Conservation (phyloP, 495 filamentous ascomycete genomes). For the Penicillium alfredii region DNA sequence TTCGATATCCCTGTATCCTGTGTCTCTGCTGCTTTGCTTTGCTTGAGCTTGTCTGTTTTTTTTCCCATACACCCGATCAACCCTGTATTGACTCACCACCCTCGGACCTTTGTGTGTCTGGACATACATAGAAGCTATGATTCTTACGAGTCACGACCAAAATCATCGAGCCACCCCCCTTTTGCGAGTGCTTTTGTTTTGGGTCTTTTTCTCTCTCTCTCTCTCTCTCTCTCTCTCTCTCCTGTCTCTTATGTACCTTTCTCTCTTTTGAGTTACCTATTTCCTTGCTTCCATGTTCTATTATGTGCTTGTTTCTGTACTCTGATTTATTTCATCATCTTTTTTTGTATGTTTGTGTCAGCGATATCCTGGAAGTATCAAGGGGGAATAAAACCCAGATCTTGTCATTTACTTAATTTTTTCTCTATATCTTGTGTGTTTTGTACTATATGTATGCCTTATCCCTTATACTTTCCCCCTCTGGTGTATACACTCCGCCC, state of each 20-base stretch:
- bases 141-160: slow-evolving; percentile 25
- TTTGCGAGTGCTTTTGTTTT: background rate
- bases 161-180: slow-evolving; percentile 17
- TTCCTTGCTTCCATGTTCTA: background rate
- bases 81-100: slow-evolving; percentile 15
- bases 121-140: slow-evolving; percentile 28
- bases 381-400: no score
- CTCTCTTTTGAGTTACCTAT: background rate
- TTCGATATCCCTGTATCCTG: background rate
- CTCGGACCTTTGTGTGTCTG: slow-evolving; percentile 2
- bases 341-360: background rate
- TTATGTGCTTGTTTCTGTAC: background rate
- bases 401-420: no score
- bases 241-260: background rate
- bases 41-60: background rate
- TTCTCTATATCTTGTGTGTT: no score
- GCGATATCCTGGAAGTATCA: background rate
- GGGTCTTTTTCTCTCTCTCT: slow-evolving; percentile 1
- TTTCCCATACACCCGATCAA: slow-evolving; percentile 10
- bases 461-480: background rate
- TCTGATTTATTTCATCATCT: background rate
- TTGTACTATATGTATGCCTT: background rate
- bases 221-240: background rate
- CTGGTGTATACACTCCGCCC: background rate
- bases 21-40: no score